Percentiles rank a stretch among this genome's conserved stretches.
These are phyloP conservation scores for Triglochin maritima DNA, from an alignment of 106 monocot species.

Conservation along the genomic window DNA sequence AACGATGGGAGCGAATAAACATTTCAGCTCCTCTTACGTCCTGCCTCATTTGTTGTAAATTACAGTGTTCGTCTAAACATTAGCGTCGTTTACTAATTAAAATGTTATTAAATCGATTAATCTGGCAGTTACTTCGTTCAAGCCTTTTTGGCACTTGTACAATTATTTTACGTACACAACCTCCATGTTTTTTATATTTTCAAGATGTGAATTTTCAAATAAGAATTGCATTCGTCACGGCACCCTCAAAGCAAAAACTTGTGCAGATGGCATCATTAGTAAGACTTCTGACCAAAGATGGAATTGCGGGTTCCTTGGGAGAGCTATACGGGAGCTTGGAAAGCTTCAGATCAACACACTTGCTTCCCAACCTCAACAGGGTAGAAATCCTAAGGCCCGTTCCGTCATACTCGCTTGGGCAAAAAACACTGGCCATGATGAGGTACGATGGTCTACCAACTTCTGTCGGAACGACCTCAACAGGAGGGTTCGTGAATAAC, in stretches of 20 bases:
- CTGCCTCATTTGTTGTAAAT: no score
- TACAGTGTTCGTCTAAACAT: no score
- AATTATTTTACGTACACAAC: no score
- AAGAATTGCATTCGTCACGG: no score
- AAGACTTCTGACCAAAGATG: neutral
- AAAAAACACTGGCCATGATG: slow-evolving; percentile 3
- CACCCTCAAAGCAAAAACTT: neutral
- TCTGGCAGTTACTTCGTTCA: no score
- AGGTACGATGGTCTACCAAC: slow-evolving; percentile 4
- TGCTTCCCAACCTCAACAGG: slow-evolving; percentile 1
- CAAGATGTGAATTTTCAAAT: no score
- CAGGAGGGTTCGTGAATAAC: slow-evolving; percentile 2
- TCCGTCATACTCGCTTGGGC: neutral
- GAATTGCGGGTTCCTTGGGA: neutral
- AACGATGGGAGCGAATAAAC: no score
- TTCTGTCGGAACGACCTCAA: neutral
- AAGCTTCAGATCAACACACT: neutral
- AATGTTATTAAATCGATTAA: no score
- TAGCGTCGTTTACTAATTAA: no score
- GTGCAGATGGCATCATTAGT: neutral
- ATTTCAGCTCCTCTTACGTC: no score
- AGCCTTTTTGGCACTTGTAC: no score
- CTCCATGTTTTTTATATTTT: no score
- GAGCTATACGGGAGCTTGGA: slow-evolving; percentile 6
- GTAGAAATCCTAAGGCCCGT: neutral